Base-by-base conservation (phyloP, 2,329 filamentous ascomycete species). In the Cladosporium sp. region DNA sequence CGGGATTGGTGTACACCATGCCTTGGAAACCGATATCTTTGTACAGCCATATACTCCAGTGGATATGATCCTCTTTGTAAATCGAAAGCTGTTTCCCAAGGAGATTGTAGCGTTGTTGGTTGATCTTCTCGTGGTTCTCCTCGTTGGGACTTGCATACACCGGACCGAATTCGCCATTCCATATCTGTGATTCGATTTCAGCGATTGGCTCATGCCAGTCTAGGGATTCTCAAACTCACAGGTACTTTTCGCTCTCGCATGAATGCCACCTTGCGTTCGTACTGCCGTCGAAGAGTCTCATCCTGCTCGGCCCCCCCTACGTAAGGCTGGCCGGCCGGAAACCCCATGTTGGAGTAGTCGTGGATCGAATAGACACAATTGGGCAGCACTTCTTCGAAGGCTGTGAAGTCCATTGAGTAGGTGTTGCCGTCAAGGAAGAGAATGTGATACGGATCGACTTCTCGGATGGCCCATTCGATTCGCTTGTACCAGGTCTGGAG, bases 271-370 rank as follows among this genome's bases (percentile, higher is more conserved):
- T 79, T 78, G 10, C 76, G 68, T 11, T 73, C 60, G 56, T 74
- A 78, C 34, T 72, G 68, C 2, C 61, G 63, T 54, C 74, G 69
- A 3, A 80, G 65, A 34, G 69, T 70, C 0, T 58, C 55, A 32
- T 75, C 71, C 50, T 81, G 76, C 3, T 74, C 72, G 0, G 41
- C 56, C 0, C 69, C 73, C 4, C 73, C 71, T 0, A 66, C 68
- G 49, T 74, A 81, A 3, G 63, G 66, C 43, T 74, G 72, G 0
- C 56, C 65, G 58, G 62, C 64, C 3, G 59, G 78, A 54, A 81
- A 81, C 0, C 78, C 79, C 61, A 76, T 74, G 54, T 69, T 68
- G 16, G 71, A 71, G 58, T 81, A 81, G 57, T 81, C 78, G 58
- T 81, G 78, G 41, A 77, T 69, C 4, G 74, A 70, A 59, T 80